phyloP scores from a whole-genome alignment of 2,329 filamentous ascomycete genomes.

The Alternaria consortialis region DNA sequence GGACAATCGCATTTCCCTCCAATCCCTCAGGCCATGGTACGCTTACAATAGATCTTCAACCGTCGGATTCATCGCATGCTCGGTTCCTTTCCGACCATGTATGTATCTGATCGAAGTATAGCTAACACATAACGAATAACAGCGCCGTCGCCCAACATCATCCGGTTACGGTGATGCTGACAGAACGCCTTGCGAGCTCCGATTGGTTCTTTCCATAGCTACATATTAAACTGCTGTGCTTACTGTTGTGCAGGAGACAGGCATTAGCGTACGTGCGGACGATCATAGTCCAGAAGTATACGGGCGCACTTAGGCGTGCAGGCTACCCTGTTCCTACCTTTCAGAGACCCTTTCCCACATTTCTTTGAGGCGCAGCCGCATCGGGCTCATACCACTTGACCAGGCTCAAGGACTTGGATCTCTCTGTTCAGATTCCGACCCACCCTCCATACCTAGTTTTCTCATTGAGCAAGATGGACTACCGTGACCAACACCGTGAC shows the following conservation, averaged over 20 bases:
- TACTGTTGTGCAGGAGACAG: slow-evolving; percentile 23
- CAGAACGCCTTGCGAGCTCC: slow-evolving; percentile 10
- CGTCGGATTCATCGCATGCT: slow-evolving; percentile 12
- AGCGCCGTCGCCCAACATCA: slow-evolving; percentile 9
- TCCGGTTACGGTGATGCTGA: slow-evolving; percentile 15
- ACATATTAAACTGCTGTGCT: slow-evolving; percentile 23
- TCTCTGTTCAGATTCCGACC: slow-evolving; percentile 11
- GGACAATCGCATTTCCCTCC: neutral
- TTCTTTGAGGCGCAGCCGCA: slow-evolving; percentile 19
- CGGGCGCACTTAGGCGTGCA: slow-evolving; percentile 16
- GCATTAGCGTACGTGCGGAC: slow-evolving; percentile 13
- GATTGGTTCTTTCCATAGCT: slow-evolving; percentile 22
- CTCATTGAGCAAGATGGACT: slow-evolving; percentile 25
- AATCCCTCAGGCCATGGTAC: neutral
- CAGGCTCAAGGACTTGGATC: slow-evolving; percentile 6
- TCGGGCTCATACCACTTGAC: slow-evolving; percentile 17
- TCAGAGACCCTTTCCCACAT: slow-evolving; percentile 11
- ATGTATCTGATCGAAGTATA: slow-evolving; percentile 13
- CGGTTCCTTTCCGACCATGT: slow-evolving; percentile 10
- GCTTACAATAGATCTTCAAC: slow-evolving; percentile 15
- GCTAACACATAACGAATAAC: slow-evolving; percentile 17
- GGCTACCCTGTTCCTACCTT: slow-evolving; percentile 21
- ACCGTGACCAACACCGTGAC: slow-evolving; percentile 23
- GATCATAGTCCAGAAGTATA: slow-evolving; percentile 15
- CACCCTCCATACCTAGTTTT: slow-evolving; percentile 12